Evolutionary conservation across 2,329 filamentous ascomycete species (phyloP), one percentile per base, ranked within the genome.

Genomic region (Aureobasidium namibiae): DNA sequence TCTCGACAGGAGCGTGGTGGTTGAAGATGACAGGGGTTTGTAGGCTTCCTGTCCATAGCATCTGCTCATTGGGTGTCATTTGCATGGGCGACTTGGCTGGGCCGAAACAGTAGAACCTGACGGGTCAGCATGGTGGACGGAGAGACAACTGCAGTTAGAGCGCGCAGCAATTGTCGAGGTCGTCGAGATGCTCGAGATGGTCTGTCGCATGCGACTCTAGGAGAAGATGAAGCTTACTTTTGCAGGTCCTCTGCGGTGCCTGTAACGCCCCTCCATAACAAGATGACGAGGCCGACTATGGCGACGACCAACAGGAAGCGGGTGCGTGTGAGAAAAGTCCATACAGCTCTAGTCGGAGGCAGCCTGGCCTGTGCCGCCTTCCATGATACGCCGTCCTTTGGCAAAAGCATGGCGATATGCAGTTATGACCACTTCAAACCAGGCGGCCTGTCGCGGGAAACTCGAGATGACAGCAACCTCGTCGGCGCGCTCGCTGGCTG

Each of bases 11-110:
- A 63, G 88, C 86, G 74, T 97, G 94, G 74, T 92, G 89, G 77
- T 99, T 99, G 80, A 95, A 96, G 65, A 96, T 83, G 66, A 99
- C 91, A 52, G 94, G 94, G 3, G 94, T 97, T 67, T 92, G 86
- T 63, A 94, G 79, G 70, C 96, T 92, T 60, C 85, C 85, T 65
- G 89, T 87, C 94, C 94, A 99, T 64, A 90, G 82, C 63, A 86
- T 86, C 73, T 92, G 87, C 72, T 99, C 94, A 72, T 96, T 96
- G 59, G 87, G 78, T 42, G 88, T 84, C 90, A 99, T 96, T 64
- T 94, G 85, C 85, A 95, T 95, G 56, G 94, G 94, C n/a, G 94
- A 84, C 78, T 95, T 96, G 24, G 88, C 84, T 14, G 94, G 92
- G 13, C 94, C 94, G 82, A 91, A 97, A 79, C 94, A 99, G 76